Conservation (phyloP, 768 basidiomycete species). For the Inosperma sp. region DNA sequence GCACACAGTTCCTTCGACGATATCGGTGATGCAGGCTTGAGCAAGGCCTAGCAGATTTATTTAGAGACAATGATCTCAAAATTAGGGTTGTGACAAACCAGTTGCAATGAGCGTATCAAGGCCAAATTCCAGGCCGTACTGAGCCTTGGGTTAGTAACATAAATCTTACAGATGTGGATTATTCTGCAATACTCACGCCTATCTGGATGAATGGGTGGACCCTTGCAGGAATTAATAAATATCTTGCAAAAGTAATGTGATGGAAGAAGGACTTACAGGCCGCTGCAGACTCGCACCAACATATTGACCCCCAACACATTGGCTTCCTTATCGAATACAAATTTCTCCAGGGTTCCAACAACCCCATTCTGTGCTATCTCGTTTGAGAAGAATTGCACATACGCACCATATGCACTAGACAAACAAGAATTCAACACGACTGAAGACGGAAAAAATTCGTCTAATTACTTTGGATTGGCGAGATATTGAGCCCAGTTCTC, state of each 20-base stretch:
- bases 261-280: constrained; percentile 28
- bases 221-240: constrained; percentile 24
- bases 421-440: neutral
- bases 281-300: constrained; percentile 33
- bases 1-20: constrained; percentile 29
- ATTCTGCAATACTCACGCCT: constrained; percentile 38
- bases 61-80: neutral
- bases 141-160: neutral
- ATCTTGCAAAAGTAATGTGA: neutral
- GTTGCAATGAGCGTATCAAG: constrained; percentile 46
- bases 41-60: constrained; percentile 38
- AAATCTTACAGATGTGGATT: neutral
- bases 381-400: constrained; percentile 37
- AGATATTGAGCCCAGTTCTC: constrained; percentile 50
- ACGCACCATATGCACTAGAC: constrained; percentile 35
- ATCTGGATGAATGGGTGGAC: constrained; percentile 54
- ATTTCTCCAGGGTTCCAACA: constrained; percentile 41
- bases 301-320: constrained; percentile 32
- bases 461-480: constrained; percentile 40
- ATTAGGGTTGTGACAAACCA: constrained; percentile 28
- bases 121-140: constrained; percentile 54
- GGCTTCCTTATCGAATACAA: constrained; percentile 38
- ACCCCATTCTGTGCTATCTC: constrained; percentile 37
- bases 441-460: neutral
- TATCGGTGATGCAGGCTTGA: constrained; percentile 41